Conservation (phyloP, 2,329 filamentous ascomycete genomes). For the Hypoxylon sp. region DNA sequence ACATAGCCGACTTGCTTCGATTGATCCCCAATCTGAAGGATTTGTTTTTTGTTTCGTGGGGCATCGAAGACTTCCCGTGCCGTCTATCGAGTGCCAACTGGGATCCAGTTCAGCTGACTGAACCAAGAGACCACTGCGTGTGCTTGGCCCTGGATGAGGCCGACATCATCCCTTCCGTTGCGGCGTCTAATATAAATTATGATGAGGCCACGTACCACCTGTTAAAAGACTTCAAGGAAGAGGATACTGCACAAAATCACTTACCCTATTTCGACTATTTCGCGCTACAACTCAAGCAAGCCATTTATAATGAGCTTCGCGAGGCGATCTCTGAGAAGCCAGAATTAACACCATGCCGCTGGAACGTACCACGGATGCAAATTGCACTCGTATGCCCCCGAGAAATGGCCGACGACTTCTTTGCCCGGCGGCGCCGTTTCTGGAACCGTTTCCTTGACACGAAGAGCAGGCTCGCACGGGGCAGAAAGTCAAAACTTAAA, state of each 20-base stretch:
- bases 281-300: not conserved
- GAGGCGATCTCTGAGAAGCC: not conserved
- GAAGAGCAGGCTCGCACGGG: constrained; percentile 6
- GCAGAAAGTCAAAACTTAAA: not conserved
- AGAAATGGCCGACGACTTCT: not conserved
- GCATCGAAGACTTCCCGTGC: not conserved
- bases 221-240: not conserved
- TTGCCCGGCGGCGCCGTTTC: not conserved
- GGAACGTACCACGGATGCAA: not conserved
- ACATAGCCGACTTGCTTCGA: not conserved
- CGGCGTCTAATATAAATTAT: not conserved
- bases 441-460: constrained; percentile 11
- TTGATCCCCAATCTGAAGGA: constrained; percentile 16
- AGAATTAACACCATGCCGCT: not conserved
- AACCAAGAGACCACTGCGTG: not conserved
- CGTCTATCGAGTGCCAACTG: not conserved
- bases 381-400: constrained; percentile 1
- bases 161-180: not conserved
- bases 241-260: not conserved
- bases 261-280: not conserved
- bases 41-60: constrained; percentile 2
- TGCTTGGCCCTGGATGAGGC: constrained; percentile 6
- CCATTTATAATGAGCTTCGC: not conserved
- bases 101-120: not conserved
- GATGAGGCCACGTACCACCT: not conserved